phyloP scores from a whole-genome alignment of 2,329 filamentous ascomycete genomes.

The Botryosphaeria dothidea region DNA sequence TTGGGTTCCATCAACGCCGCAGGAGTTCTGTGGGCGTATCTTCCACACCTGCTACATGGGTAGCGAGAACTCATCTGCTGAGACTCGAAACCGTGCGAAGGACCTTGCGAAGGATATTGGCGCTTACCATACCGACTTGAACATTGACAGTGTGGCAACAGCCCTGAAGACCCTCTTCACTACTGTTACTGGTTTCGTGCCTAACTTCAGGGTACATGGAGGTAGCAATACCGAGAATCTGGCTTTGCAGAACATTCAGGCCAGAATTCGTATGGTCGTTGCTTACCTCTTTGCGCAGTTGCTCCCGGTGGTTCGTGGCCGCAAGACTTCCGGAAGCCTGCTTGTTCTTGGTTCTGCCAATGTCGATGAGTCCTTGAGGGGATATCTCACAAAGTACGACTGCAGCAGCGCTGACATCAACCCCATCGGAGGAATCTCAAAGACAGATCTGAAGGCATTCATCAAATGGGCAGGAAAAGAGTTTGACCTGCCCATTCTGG shows the following conservation, averaged over 20 bases:
- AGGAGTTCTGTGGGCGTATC: constrained; percentile 61
- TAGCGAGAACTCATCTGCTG: constrained; percentile 64
- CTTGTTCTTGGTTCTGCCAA: constrained; percentile 70
- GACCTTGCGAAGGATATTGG: constrained; percentile 64
- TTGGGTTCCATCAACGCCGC: constrained; percentile 57
- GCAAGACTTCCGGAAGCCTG: constrained; percentile 58
- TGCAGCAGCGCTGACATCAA: constrained; percentile 54
- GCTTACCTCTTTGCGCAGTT: constrained; percentile 66
- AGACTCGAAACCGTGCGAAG: constrained; percentile 67
- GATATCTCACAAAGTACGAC: constrained; percentile 72
- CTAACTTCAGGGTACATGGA: constrained; percentile 65
- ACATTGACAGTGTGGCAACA: constrained; percentile 69
- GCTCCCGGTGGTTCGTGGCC: constrained; percentile 59
- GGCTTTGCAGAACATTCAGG: constrained; percentile 69
- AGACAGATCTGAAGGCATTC: constrained; percentile 71
- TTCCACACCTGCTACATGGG: constrained; percentile 70
- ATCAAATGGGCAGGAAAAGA: constrained; percentile 57
- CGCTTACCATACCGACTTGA: constrained; percentile 69
- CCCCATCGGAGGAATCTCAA: constrained; percentile 63
- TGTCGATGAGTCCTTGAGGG: constrained; percentile 56
- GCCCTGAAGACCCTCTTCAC: constrained; percentile 62
- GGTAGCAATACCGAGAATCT: constrained; percentile 63
- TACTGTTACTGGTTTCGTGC: constrained; percentile 60
- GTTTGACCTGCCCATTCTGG: constrained; percentile 65
- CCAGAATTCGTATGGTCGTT: constrained; percentile 65